These are phyloP conservation scores for Pythium guiyangense DNA, from an alignment of 352 stramenopile genomes.

Conservation along the genomic window DNA sequence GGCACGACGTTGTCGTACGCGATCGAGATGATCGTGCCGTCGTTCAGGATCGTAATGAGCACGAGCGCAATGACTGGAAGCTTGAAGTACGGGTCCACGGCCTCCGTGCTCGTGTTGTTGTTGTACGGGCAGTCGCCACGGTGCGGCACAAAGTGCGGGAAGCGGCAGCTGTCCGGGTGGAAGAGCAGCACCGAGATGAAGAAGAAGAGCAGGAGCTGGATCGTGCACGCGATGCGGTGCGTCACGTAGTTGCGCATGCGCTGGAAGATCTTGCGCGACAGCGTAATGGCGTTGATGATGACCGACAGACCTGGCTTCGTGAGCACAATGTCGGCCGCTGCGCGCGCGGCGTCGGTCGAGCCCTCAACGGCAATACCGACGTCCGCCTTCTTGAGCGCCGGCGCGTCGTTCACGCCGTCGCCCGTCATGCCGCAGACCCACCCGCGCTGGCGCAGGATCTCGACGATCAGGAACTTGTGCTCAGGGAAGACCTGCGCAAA, in stretches of 20 bases:
- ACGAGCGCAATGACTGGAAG: conserved; percentile 92
- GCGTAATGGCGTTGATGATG: conserved; percentile 88
- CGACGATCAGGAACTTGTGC: conserved; percentile 91
- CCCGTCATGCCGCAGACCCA: conserved; percentile 77
- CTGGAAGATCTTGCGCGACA: conserved; percentile 92
- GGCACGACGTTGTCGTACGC: conserved; percentile 86
- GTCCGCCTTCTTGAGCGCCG: conserved; percentile 63
- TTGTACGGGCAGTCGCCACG: conserved; percentile 48
- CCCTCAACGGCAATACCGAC: conserved; percentile 80
- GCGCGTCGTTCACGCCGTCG: conserved; percentile 66
- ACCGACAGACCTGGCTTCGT: conserved; percentile 91
- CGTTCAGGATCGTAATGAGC: conserved; percentile 94
- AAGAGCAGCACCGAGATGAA: conserved; percentile 90
- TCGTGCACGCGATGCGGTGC: conserved; percentile 90
- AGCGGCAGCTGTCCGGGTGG: conserved; percentile 73
- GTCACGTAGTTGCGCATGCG: conserved; percentile 94
- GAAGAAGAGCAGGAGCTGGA: conserved; percentile 93
- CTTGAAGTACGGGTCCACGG: conserved; percentile 82
- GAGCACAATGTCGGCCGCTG: conserved; percentile 93
- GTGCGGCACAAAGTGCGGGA: conserved; percentile 58
- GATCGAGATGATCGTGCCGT: conserved; percentile 92
- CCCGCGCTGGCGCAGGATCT: conserved; percentile 78
- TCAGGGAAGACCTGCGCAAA: conserved; percentile 93
- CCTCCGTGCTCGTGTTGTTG: conserved; percentile 28
- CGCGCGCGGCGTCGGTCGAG: conserved; percentile 84